A percentile compares a stretch with the other conserved stretches of the same genome.
These are phyloP conservation scores for Phytopythium cucurbitacearum DNA, from an alignment of 352 stramenopile species.

Conservation along the genomic window DNA sequence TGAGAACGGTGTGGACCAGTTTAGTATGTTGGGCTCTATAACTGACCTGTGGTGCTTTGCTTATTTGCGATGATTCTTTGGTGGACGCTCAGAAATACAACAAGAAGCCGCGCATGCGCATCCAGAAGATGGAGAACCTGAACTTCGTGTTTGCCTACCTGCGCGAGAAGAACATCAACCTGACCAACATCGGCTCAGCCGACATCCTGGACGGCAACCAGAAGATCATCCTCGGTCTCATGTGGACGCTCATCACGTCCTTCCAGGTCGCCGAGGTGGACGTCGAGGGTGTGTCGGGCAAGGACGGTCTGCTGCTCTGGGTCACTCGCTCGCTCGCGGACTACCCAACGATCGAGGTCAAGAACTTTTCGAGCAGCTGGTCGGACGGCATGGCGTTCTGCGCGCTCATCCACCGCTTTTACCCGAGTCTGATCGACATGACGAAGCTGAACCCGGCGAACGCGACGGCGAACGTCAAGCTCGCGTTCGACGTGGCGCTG, in stretches of 20 bases:
- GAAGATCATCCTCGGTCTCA: constrained; percentile 89
- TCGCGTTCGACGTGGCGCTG: constrained; percentile 82
- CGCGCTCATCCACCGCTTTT: constrained; percentile 88
- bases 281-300: constrained; percentile 86
- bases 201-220: constrained; percentile 91
- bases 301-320: constrained; percentile 89
- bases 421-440: constrained; percentile 84
- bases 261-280: constrained; percentile 87
- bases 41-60: background rate
- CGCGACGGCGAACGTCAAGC: constrained; percentile 65
- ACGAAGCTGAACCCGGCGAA: constrained; percentile 62
- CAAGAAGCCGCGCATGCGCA: constrained; percentile 90
- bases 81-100: constrained; percentile 78
- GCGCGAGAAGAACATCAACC: constrained; percentile 85
- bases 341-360: constrained; percentile 82
- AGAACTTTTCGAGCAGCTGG: constrained; percentile 89
- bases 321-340: constrained; percentile 82
- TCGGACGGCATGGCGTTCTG: constrained; percentile 88
- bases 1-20: constrained; percentile 3
- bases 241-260: constrained; percentile 92
- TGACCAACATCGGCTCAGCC: constrained; percentile 91
- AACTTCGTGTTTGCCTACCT: constrained; percentile 90
- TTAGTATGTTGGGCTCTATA: background rate
- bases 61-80: background rate
- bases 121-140: constrained; percentile 92